Conservation (phyloP, 768 basidiomycete genomes). For the Boletus vermiculosoides region DNA sequence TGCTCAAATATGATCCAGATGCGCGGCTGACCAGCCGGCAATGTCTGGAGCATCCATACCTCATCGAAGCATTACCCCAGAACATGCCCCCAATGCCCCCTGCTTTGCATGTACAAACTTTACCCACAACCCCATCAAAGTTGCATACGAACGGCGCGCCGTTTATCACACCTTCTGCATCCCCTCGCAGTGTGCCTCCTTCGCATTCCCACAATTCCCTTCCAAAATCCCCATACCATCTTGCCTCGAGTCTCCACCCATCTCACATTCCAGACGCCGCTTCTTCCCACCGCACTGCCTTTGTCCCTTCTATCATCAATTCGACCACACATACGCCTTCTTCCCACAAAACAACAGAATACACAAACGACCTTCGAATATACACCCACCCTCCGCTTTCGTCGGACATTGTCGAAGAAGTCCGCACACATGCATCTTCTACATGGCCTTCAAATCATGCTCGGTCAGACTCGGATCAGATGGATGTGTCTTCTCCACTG, state of each 20-base stretch:
- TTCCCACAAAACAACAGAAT: slow-evolving; percentile 37
- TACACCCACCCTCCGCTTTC: slow-evolving; percentile 35
- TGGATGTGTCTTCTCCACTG: slow-evolving; percentile 57
- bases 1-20: slow-evolving; percentile 90
- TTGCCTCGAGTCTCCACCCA: slow-evolving; percentile 38
- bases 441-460: slow-evolving; percentile 31
- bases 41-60: slow-evolving; percentile 87
- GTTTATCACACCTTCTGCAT: slow-evolving; percentile 39
- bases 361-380: slow-evolving; percentile 32
- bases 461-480: slow-evolving; percentile 39
- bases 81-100: slow-evolving; percentile 65
- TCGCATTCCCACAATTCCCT: slow-evolving; percentile 50
- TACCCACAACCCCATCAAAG: slow-evolving; percentile 38
- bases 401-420: slow-evolving; percentile 31
- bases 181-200: slow-evolving; percentile 45
- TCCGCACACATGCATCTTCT: slow-evolving; percentile 23
- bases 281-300: slow-evolving; percentile 53
- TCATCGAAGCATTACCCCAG: slow-evolving; percentile 71
- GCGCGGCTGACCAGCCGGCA: slow-evolving; percentile 81
- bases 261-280: slow-evolving; percentile 46
- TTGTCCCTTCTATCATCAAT: slow-evolving; percentile 42
- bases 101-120: slow-evolving; percentile 43
- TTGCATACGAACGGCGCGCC: slow-evolving; percentile 35
- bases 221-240: slow-evolving; percentile 38
- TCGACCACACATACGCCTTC: slow-evolving; percentile 30